A percentile compares a stretch with the other conserved stretches of the same genome.
Conservation (phyloP, 805 yeast genomes). For the Saccharomycopsis oosterbeekiorum region DNA sequence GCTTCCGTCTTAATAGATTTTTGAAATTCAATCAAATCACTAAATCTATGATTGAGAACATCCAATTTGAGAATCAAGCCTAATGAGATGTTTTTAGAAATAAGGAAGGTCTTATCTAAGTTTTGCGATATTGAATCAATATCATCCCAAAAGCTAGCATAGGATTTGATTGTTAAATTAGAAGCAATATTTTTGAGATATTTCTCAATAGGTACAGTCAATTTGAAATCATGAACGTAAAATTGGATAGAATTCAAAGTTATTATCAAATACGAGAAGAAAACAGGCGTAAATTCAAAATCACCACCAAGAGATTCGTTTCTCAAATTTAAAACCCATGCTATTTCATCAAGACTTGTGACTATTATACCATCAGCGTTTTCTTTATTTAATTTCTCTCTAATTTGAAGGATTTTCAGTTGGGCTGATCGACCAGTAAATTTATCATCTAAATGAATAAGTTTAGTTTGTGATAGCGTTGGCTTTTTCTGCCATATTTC, state of each 20-base stretch:
- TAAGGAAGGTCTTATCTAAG: conserved; percentile 27
- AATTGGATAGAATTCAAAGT: conserved; percentile 10
- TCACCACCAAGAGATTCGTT: conserved; percentile 44
- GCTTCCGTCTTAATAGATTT: conserved; percentile 41
- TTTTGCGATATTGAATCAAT: conserved; percentile 29
- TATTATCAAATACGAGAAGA: conserved; percentile 53
- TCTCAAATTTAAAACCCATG: conserved; percentile 83
- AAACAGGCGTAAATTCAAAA: conserved; percentile 77
- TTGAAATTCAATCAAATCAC: conserved; percentile 31
- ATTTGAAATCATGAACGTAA: conserved; percentile 11
- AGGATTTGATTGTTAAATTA: conserved; percentile 39
- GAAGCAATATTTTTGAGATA: conserved; percentile 31
- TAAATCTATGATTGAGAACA: conserved; percentile 12
- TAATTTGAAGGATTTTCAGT: conserved; percentile 45
- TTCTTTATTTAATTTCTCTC: conserved; percentile 27
- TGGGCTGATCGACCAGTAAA: conserved; percentile 57
- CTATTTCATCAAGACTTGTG: conserved; percentile 74
- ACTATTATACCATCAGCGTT: conserved; percentile 30
- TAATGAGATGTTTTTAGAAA: conserved; percentile 59
- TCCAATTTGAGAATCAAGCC: conserved; percentile 41
- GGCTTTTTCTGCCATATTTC: conserved; percentile 73
- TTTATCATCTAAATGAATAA: conserved; percentile 41
- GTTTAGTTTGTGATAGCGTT: conserved; percentile 37
- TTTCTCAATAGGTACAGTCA: conserved; percentile 19
- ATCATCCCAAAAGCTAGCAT: conserved; percentile 52